Percentiles rank a stretch among this genome's conserved stretches.
Conservation (phyloP, 345 rosid species). For the Microthlaspi erraticum region DNA sequence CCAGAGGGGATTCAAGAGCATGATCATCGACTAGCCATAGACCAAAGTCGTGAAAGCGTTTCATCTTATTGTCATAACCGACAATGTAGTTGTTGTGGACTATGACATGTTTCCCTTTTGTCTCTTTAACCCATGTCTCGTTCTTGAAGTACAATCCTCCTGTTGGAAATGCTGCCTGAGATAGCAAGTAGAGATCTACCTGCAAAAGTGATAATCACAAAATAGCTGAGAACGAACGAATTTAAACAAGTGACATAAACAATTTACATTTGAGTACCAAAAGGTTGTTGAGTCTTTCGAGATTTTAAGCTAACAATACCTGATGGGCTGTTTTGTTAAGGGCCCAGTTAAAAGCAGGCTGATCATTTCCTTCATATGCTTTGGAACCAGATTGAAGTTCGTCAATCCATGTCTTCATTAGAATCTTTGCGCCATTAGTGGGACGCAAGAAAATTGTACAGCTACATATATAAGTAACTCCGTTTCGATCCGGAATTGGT, state of each 20-base stretch:
- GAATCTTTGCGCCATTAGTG: slow-evolving; percentile 19
- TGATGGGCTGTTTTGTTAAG: slow-evolving; percentile 53
- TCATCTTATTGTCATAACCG: slow-evolving; percentile 83
- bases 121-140: slow-evolving; percentile 81
- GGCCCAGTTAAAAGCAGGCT: slow-evolving; percentile 74
- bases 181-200: slow-evolving; percentile 80
- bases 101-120: slow-evolving; percentile 78
- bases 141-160: slow-evolving; percentile 88
- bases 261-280: no score
- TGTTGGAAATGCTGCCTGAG: slow-evolving; percentile 84
- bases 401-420: slow-evolving; percentile 32
- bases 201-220: slow-evolving; percentile 33
- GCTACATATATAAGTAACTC: slow-evolving; percentile 26
- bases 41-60: slow-evolving; percentile 74
- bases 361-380: slow-evolving; percentile 49
- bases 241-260: slow-evolving; percentile 14
- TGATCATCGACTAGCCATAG: slow-evolving; percentile 91
- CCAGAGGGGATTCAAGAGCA: slow-evolving; percentile 68
- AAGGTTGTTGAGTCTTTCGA: not conserved
- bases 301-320: slow-evolving; percentile 43
- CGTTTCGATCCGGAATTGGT: slow-evolving; percentile 4
- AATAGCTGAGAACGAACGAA: not conserved
- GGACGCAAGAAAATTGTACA: slow-evolving; percentile 33
- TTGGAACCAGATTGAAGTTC: slow-evolving; percentile 41
- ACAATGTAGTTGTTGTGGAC: slow-evolving; percentile 82